Percentiles rank a stretch among this genome's conserved stretches.
These are phyloP conservation scores for Stephania japonica DNA, from an alignment of 164 flowering plant species.

Conservation along the genomic window DNA sequence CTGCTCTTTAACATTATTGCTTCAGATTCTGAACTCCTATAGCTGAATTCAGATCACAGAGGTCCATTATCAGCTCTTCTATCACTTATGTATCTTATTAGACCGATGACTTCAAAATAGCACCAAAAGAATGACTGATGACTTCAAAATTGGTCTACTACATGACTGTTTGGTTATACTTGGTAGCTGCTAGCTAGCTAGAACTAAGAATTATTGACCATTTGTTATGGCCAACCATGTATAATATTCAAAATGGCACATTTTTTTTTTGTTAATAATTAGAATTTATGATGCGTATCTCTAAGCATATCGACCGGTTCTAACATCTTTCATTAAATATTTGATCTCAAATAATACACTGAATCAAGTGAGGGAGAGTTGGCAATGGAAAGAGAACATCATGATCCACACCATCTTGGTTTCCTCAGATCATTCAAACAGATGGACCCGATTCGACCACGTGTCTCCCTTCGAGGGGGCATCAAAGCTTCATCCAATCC, in stretches of 20 bases:
- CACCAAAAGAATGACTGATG: no score
- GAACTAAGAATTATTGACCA: not conserved
- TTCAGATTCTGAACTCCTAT: not conserved
- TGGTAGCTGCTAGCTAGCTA: not conserved
- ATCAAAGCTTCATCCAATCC: constrained; percentile 1
- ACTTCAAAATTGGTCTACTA: not conserved
- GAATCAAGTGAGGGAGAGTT: constrained; percentile 21
- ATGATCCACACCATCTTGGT: constrained; percentile 31
- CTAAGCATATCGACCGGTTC: no score
- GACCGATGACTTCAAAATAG: no score
- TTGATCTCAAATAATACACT: not conserved
- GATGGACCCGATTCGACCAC: constrained; percentile 22
- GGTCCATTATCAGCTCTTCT: no score
- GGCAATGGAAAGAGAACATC: constrained; percentile 15
- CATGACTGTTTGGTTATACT: not conserved
- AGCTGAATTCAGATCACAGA: not conserved
- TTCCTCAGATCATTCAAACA: constrained; percentile 7
- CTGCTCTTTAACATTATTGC: not conserved
- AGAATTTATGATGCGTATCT: no score
- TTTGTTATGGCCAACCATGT: not conserved
- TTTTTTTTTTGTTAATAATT: no score
- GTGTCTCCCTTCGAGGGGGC: constrained; percentile 11
- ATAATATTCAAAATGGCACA: no score
- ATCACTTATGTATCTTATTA: not conserved
- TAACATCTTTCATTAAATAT: not conserved